Conservation (phyloP, 805 yeast genomes). For the Kazachstania africana region DNA sequence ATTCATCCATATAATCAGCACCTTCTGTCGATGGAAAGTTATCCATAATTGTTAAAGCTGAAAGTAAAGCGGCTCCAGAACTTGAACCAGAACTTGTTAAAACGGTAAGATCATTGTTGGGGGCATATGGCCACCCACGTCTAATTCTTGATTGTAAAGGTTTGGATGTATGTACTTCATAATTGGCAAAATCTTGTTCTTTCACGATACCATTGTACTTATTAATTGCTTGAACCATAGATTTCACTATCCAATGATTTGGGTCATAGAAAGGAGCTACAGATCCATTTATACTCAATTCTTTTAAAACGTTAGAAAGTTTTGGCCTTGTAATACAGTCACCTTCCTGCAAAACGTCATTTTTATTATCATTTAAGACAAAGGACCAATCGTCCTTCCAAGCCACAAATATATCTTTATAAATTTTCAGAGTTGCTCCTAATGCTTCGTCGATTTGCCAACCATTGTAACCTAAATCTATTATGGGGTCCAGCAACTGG, state of each 20-base stretch:
- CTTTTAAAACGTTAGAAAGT: constrained; percentile 54
- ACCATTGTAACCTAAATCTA: constrained; percentile 52
- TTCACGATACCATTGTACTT: constrained; percentile 57
- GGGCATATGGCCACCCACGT: constrained; percentile 15
- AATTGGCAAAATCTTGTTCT: constrained; percentile 52
- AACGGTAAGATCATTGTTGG: constrained; percentile 35
- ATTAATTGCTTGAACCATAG: constrained; percentile 39
- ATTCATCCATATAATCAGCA: constrained; percentile 36
- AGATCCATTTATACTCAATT: constrained; percentile 68
- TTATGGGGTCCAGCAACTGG: constrained; percentile 66
- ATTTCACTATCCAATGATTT: constrained; percentile 55
- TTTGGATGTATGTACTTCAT: constrained; percentile 38
- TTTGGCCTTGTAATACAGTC: constrained; percentile 49
- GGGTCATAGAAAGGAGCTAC: constrained; percentile 77
- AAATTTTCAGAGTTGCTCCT: constrained; percentile 31
- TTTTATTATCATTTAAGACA: constrained; percentile 29
- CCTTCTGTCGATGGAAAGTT: constrained; percentile 30
- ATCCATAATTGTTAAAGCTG: constrained; percentile 61
- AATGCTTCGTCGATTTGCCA: constrained; percentile 41
- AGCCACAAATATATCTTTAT: constrained; percentile 24
- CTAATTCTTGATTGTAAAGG: constrained; percentile 20
- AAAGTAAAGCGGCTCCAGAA: constrained; percentile 69
- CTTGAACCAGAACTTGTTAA: constrained; percentile 62
- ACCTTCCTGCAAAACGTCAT: constrained; percentile 37
- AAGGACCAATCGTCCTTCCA: constrained; percentile 43